A percentile compares a stretch with the other conserved stretches of the same genome.
phyloP scores from a whole-genome alignment of 257 asterid genomes.

The Fraxinus quadrangulata region DNA sequence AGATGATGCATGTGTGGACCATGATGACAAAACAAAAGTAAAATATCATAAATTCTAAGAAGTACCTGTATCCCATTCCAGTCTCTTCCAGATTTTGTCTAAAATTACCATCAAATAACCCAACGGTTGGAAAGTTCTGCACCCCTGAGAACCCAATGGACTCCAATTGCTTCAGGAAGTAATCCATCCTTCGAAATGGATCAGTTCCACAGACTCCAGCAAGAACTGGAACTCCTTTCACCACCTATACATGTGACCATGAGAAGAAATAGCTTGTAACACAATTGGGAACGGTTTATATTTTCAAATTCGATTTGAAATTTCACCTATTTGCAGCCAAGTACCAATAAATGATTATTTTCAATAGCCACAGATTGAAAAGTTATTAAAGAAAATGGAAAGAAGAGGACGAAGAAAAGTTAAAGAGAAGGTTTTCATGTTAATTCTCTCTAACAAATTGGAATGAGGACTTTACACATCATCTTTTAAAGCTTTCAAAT shows the following conservation, averaged over 20 bases:
- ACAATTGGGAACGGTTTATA: constrained; percentile 10
- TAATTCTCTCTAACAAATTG: background rate
- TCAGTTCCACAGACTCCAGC: constrained; percentile 99
- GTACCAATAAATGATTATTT: constrained; percentile 7
- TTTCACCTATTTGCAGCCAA: constrained; percentile 10
- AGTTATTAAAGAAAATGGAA: background rate
- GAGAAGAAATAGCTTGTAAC: constrained; percentile 24
- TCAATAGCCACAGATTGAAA: constrained; percentile 3
- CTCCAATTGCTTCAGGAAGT: constrained; percentile 92
- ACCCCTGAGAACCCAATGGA: constrained; percentile 90
- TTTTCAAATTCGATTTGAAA: background rate
- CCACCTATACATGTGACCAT: constrained; percentile 56
- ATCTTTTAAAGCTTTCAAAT: background rate
- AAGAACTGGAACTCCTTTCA: constrained; percentile 84
- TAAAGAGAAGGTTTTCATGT: constrained; percentile 1
- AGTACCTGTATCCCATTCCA: constrained; percentile 93
- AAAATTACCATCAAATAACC: constrained; percentile 91
- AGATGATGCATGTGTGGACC: constrained; percentile 10
- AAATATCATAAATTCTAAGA: background rate
- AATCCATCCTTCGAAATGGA: constrained; percentile 90
- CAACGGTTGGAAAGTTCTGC: constrained; percentile 97
- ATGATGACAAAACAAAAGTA: constrained; percentile 1
- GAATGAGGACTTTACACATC: background rate
- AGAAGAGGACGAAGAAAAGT: background rate
- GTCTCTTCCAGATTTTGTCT: constrained; percentile 94